Evolutionary conservation across 169 alveolate genomes (phyloP).

Genomic region (Toxoplasma gondii): DNA sequence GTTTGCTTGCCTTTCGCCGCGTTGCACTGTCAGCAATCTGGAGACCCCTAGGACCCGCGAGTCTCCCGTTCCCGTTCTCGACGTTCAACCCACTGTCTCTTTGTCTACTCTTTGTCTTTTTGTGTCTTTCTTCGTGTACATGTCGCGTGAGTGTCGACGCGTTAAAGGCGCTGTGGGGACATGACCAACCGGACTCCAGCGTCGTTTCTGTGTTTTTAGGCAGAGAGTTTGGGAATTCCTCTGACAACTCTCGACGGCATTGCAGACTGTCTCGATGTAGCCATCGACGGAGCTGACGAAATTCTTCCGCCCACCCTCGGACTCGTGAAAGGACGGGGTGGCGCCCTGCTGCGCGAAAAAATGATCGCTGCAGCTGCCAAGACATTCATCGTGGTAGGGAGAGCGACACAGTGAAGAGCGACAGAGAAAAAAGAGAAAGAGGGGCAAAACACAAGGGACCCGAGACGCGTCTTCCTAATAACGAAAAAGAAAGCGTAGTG

Average conservation of each 20-base stretch:
- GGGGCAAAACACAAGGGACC: no score
- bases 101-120: no score
- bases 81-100: no score
- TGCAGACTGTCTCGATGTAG: slow-evolving; percentile 73
- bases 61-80: no score
- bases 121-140: no score
- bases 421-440: not conserved
- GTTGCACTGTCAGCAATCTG: no score
- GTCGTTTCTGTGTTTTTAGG: not conserved
- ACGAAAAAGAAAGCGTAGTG: no score
- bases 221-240: not conserved
- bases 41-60: no score
- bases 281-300: slow-evolving; percentile 89
- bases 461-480: no score
- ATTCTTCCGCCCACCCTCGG: slow-evolving; percentile 75
- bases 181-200: not conserved
- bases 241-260: not conserved
- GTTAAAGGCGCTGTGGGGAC: no score
- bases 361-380: slow-evolving; percentile 79
- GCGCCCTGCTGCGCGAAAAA: slow-evolving; percentile 86
- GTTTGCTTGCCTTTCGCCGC: no score
- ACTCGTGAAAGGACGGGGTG: slow-evolving; percentile 87
- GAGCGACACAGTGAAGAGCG: not conserved
- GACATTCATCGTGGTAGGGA: slow-evolving; percentile 69
- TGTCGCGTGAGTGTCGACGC: no score